Evolutionary conservation across 1,139 yeast species (phyloP), one percentile per base, ranked within the genome.

Genomic region (Arxiozyma slooffiae): DNA sequence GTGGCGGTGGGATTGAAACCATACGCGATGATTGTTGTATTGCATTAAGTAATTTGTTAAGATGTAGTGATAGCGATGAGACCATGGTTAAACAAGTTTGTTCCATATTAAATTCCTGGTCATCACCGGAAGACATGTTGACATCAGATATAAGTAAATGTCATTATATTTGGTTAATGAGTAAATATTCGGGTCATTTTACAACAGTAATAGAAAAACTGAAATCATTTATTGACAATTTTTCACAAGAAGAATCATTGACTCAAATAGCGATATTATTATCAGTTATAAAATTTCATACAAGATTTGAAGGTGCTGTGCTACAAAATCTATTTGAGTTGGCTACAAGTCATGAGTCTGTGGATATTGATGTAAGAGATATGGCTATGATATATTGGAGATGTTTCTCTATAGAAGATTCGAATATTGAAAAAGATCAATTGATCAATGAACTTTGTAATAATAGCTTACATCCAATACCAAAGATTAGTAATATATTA

Each of bases 331-430:
- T 87, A 4, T 74, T 92, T 57, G 88, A 85, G 59, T 72, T 80
- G 51, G 88, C 95, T 14, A 51, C 50, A 2, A 88, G 96, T 1
- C 80, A 81, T 52, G 80, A 82, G 52, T 78, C 89, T 53, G 95
- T 88, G 59, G 89, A 89, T 66, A 85, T 96, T 1, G 98, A 92
- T 67, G 86, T 92, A 41, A 79, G 97, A 62, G 98, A 92, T 68
- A 81, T 92, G 69, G 97, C 97, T 0, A 92, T 83, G 68, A 78
- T 92, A 49, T 92, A 89, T 69, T 92, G 97, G 97, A 81, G 98
- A 64, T 73, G 94, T 52, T 73, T 92, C 52, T 87, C 96, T 0
- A 72, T 84, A 30, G 81, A 79, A 50, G 50, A 40, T 30, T 20
- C 44, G 1, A 55, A 60, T 47, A 54, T 61, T 21, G 36, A 30